A percentile compares a stretch with the other conserved stretches of the same genome.
Conservation (phyloP, 2,329 filamentous ascomycete species). For the Fusarium anthophilum region DNA sequence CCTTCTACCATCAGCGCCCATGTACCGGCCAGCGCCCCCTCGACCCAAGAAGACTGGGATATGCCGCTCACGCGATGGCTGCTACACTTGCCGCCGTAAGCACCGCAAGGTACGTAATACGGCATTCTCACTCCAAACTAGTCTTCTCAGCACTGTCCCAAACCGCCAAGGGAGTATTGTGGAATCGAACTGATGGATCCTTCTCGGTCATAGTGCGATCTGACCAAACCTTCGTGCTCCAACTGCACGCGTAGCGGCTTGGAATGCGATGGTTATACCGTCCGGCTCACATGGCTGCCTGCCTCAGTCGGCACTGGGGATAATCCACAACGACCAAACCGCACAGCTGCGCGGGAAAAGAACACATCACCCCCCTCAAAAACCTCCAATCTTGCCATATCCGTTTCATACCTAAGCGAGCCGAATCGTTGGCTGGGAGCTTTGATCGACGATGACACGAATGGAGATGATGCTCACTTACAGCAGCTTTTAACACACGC, state of each 20-base stretch:
- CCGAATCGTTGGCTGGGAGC: not conserved
- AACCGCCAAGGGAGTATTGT: not conserved
- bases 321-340: not conserved
- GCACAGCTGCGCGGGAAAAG: not conserved
- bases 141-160: not conserved
- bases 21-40: not conserved
- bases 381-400: fast-evolving
- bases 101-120: not conserved
- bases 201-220: not conserved
- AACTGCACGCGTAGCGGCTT: not conserved
- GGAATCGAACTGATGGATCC: not conserved
- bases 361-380: not conserved
- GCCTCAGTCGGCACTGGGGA: not conserved
- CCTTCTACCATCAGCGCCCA: not conserved
- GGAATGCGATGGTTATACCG: not conserved
- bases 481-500: not conserved
- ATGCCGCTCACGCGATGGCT: not conserved
- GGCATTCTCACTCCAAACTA: not conserved
- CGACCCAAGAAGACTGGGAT: not conserved
- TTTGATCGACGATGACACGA: not conserved
- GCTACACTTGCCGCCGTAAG: not conserved
- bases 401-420: not conserved
- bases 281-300: not conserved
- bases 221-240: not conserved
- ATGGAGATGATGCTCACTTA: not conserved